Evolutionary conservation across 495 filamentous ascomycete species (phyloP).

Genomic region (Podospora sp.): DNA sequence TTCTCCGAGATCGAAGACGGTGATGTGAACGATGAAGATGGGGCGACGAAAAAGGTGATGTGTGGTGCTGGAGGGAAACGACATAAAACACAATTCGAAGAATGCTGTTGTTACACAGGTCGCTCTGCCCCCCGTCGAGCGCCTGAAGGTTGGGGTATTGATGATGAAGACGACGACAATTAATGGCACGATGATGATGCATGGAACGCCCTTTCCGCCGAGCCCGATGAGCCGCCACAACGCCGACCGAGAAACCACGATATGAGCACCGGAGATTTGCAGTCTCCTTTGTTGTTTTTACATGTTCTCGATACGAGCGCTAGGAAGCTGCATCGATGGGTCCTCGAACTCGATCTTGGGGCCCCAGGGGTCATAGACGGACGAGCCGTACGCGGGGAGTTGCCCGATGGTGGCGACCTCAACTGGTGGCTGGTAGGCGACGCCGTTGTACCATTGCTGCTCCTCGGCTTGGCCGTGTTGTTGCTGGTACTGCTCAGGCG

Average conservation of each 20-base stretch:
- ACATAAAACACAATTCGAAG: neutral
- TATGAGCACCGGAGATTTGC: neutral
- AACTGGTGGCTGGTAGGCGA: conserved; percentile 48
- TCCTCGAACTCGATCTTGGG: conserved; percentile 52
- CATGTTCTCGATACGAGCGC: conserved; percentile 49
- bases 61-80: neutral
- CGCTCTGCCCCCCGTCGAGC: neutral
- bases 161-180: conserved; percentile 23
- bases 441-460: conserved; percentile 46
- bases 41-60: neutral
- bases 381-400: conserved; percentile 38
- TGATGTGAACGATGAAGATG: neutral
- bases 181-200: conserved; percentile 15
- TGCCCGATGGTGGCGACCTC: conserved; percentile 45
- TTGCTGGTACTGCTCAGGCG: conserved; percentile 39
- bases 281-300: conserved; percentile 21
- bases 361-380: conserved; percentile 43
- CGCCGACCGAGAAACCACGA: neutral
- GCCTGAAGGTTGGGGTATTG: conserved; percentile 26
- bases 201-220: neutral
- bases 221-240: conserved; percentile 1
- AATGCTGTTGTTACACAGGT: conserved; percentile 26
- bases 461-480: conserved; percentile 34
- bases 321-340: conserved; percentile 49
- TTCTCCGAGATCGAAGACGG: neutral